phyloP scores from a whole-genome alignment of 2,329 filamentous ascomycete genomes.

The Chaetomium sp. region DNA sequence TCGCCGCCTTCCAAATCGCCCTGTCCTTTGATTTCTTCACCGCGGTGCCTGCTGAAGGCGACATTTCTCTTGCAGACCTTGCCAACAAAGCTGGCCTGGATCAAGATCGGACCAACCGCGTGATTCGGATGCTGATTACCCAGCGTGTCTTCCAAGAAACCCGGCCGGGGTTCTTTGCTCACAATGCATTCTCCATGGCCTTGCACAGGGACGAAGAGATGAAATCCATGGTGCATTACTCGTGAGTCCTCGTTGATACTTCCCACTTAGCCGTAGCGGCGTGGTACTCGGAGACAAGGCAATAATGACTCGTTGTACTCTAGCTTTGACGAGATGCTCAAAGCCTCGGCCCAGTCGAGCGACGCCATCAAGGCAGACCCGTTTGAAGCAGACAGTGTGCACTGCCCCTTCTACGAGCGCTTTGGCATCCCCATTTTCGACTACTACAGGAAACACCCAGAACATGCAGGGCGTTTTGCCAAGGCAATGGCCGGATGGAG shows the following conservation, averaged over 20 bases:
- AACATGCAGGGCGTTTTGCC: background rate
- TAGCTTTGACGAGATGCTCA: background rate
- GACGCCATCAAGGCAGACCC: background rate
- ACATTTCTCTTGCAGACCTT: background rate
- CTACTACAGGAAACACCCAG: background rate
- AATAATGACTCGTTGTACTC: background rate
- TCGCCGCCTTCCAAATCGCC: background rate
- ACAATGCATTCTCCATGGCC: background rate
- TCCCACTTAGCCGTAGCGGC: background rate
- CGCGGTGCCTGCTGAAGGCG: background rate
- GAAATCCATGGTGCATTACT: background rate
- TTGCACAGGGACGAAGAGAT: background rate
- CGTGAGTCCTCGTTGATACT: background rate
- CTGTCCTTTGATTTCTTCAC: background rate
- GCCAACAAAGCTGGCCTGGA: background rate
- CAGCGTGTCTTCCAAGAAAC: background rate
- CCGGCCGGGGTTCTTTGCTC: background rate
- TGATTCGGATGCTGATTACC: background rate
- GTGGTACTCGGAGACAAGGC: background rate
- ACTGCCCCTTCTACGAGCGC: background rate
- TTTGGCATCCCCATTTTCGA: background rate
- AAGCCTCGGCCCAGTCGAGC: background rate
- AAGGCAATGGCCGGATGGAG: background rate
- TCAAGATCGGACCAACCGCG: background rate
- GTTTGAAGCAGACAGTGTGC: background rate